These are phyloP conservation scores for Bonnemaisonia californica DNA, from an alignment of 31 red algal species.

Conservation along the genomic window DNA sequence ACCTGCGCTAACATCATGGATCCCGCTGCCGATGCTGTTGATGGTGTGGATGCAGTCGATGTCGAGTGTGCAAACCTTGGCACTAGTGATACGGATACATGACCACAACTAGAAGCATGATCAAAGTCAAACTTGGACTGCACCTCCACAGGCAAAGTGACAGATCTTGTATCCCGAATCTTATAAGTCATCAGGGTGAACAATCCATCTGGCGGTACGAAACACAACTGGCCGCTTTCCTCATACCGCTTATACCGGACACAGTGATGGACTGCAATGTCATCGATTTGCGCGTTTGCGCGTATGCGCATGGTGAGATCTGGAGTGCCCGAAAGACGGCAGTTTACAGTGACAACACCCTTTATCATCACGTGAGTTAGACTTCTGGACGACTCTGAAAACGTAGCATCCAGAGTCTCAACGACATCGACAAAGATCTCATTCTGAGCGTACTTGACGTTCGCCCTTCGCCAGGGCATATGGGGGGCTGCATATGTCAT, in stretches of 20 bases:
- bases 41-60: not conserved
- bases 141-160: conserved; percentile 69
- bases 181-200: conserved; percentile 88
- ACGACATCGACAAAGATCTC: conserved; percentile 97
- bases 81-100: conserved; percentile 57
- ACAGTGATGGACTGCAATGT: conserved; percentile 83
- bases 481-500: conserved; percentile 14
- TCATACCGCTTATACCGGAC: conserved; percentile 57
- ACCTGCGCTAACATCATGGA: conserved; percentile 69
- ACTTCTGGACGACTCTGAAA: conserved; percentile 25
- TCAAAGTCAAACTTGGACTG: conserved; percentile 63
- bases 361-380: conserved; percentile 58
- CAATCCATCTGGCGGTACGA: conserved; percentile 93
- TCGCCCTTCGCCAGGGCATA: conserved; percentile 66
- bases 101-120: conserved; percentile 30
- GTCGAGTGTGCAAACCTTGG: conserved; percentile 40
- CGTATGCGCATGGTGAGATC: conserved; percentile 78
- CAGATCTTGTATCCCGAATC: conserved; percentile 48
- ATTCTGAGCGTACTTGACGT: conserved; percentile 85
- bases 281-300: conserved; percentile 45
- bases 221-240: conserved; percentile 59
- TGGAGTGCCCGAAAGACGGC: conserved; percentile 83
- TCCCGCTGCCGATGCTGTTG: conserved; percentile 6
- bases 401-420: conserved; percentile 80
- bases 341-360: conserved; percentile 72